A percentile compares a stretch with the other conserved stretches of the same genome.
Conservation (phyloP, 306 rosid species). For the Vigna unguiculata region DNA sequence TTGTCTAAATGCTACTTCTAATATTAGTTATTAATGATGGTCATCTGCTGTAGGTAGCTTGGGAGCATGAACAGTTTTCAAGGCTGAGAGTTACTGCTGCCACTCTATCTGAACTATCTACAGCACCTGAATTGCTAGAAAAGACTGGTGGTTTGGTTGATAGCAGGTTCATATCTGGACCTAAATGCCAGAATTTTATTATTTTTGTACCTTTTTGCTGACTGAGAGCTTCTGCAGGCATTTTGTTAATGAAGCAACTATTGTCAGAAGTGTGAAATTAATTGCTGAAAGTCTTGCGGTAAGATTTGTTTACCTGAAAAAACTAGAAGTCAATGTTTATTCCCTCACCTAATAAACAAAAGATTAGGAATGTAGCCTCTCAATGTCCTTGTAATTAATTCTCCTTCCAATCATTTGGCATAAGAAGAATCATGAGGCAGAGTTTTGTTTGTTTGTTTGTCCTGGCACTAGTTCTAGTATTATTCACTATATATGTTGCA, state of each 20-base stretch:
- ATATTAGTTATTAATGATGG: slow-evolving; percentile 49
- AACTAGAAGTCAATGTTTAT: slow-evolving; percentile 10
- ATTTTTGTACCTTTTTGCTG: slow-evolving; percentile 45
- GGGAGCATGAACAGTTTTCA: slow-evolving; percentile 99
- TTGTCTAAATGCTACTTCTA: slow-evolving; percentile 32
- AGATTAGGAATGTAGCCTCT: slow-evolving; percentile 8
- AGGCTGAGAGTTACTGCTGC: slow-evolving; percentile 98
- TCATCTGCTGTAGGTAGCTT: slow-evolving; percentile 89
- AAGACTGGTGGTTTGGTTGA: slow-evolving; percentile 89
- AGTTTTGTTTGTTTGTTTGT: slow-evolving; percentile 9
- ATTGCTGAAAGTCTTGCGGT: slow-evolving; percentile 98
- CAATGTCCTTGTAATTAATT: slow-evolving; percentile 2
- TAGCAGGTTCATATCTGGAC: slow-evolving; percentile 65
- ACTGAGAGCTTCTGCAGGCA: slow-evolving; percentile 65
- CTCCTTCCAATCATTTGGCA: slow-evolving; percentile 1
- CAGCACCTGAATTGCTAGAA: slow-evolving; percentile 87
- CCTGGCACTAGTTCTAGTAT: slow-evolving; percentile 2
- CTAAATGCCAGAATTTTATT: slow-evolving; percentile 39
- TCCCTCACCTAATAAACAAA: not conserved
- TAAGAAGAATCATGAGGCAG: not conserved
- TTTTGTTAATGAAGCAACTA: slow-evolving; percentile 69
- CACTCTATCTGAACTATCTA: slow-evolving; percentile 81
- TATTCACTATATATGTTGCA: not conserved
- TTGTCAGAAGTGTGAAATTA: slow-evolving; percentile 84
- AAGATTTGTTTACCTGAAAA: slow-evolving; percentile 45